phyloP scores from a whole-genome alignment of 495 filamentous ascomycete species.

The Tetracladium setigerum region DNA sequence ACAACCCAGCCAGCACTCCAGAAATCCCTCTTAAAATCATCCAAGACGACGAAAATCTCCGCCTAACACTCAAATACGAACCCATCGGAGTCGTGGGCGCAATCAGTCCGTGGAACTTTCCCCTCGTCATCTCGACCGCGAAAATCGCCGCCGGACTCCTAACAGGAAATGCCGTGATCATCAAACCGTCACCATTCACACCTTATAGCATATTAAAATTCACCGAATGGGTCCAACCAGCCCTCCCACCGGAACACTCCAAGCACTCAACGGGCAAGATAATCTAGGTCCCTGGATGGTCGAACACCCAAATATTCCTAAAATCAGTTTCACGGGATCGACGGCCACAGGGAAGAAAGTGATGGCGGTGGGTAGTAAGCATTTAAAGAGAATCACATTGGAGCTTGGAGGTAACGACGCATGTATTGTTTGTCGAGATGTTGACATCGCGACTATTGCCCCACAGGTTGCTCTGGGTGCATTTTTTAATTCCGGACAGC shows the following conservation, averaged over 20 bases:
- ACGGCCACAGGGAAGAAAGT: conserved; percentile 35
- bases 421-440: conserved; percentile 43
- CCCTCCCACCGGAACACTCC: conserved; percentile 49
- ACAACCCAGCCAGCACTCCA: background rate
- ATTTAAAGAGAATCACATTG: conserved; percentile 47
- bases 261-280: conserved; percentile 43
- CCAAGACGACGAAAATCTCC: conserved; percentile 32
- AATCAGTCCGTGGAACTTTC: conserved; percentile 62
- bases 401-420: conserved; percentile 58
- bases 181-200: conserved; percentile 55
- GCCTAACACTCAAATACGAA: conserved; percentile 44
- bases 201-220: conserved; percentile 49
- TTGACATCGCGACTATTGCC: conserved; percentile 42
- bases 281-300: conserved; percentile 51
- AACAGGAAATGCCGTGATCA: conserved; percentile 53
- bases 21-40: conserved; percentile 18
- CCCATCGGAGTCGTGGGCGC: conserved; percentile 57
- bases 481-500: conserved; percentile 53
- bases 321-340: conserved; percentile 57
- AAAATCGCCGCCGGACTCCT: conserved; percentile 55
- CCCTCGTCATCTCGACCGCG: conserved; percentile 55
- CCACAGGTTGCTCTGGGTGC: conserved; percentile 45
- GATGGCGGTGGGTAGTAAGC: conserved; percentile 39
- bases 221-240: conserved; percentile 41
- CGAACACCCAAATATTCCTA: conserved; percentile 41